A percentile compares a stretch with the other conserved stretches of the same genome.
Evolutionary conservation across 1,139 yeast species (phyloP).

Genomic region (Pichia sp.): DNA sequence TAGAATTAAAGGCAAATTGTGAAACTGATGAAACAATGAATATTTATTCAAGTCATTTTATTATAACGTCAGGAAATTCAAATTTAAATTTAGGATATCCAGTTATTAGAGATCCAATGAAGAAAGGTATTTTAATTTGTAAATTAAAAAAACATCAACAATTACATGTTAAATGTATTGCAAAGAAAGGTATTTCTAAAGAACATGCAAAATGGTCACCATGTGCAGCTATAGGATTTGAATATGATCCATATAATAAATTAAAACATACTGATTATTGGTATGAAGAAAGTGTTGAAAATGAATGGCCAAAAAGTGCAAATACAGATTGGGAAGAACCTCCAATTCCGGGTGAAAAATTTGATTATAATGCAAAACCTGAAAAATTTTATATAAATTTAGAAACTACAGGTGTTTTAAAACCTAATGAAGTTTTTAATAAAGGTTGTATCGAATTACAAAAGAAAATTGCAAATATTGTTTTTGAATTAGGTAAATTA

Average conservation of each 20-base stretch:
- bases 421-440: constrained; percentile 83
- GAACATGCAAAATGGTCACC: constrained; percentile 99
- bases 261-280: constrained; percentile 92
- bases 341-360: constrained; percentile 80
- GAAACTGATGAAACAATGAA: constrained; percentile 84
- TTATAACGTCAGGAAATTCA: constrained; percentile 39
- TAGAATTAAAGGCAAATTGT: constrained; percentile 81
- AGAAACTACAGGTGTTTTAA: constrained; percentile 85
- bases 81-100: constrained; percentile 66
- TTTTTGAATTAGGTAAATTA: constrained; percentile 67
- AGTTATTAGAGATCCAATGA: constrained; percentile 68
- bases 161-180: constrained; percentile 80
- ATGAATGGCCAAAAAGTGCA: constrained; percentile 88
- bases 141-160: constrained; percentile 93
- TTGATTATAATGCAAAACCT: constrained; percentile 82
- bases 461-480: constrained; percentile 83
- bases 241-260: constrained; percentile 99
- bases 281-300: constrained; percentile 85
- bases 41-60: constrained; percentile 83
- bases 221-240: constrained; percentile 94
- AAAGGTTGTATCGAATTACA: constrained; percentile 82
- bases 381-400: constrained; percentile 77
- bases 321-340: constrained; percentile 97
- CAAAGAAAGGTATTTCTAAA: constrained; percentile 96
- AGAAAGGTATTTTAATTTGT: constrained; percentile 82